Conservation (phyloP, 2,329 filamentous ascomycete genomes). For the Paraphaeosphaeria sporulosa region DNA sequence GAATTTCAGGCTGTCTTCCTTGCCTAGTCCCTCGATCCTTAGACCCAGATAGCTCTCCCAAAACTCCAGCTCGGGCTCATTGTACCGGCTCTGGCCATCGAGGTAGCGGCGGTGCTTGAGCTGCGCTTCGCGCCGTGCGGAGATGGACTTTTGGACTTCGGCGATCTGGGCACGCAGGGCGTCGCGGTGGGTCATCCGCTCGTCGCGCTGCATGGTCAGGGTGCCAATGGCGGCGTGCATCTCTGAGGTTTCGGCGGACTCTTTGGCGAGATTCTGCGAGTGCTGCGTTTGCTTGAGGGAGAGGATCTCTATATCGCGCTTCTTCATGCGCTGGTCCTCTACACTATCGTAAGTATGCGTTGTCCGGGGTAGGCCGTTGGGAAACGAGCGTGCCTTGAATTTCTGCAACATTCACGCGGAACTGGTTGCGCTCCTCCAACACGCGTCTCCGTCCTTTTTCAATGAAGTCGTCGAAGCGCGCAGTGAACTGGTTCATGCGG, state of each 20-base stretch:
- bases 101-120: slow-evolving; percentile 75
- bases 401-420: slow-evolving; percentile 88
- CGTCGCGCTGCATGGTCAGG: slow-evolving; percentile 63
- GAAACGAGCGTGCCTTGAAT: slow-evolving; percentile 72
- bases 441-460: slow-evolving; percentile 89
- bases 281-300: slow-evolving; percentile 74
- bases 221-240: slow-evolving; percentile 67
- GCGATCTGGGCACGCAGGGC: slow-evolving; percentile 64
- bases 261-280: slow-evolving; percentile 77
- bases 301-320: slow-evolving; percentile 84
- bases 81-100: slow-evolving; percentile 84
- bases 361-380: neutral
- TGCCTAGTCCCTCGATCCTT: slow-evolving; percentile 86
- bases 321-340: slow-evolving; percentile 94
- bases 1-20: slow-evolving; percentile 86
- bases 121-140: slow-evolving; percentile 74
- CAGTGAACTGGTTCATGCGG: slow-evolving; percentile 91
- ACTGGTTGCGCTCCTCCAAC: slow-evolving; percentile 91
- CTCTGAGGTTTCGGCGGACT: slow-evolving; percentile 74
- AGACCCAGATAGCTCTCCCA: slow-evolving; percentile 93
- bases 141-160: slow-evolving; percentile 74
- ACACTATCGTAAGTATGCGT: slow-evolving; percentile 22
- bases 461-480: slow-evolving; percentile 91
- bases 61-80: slow-evolving; percentile 92
- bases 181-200: slow-evolving; percentile 63